phyloP scores from a whole-genome alignment of 768 basidiomycete genomes.

The Amanita subjunquillea region DNA sequence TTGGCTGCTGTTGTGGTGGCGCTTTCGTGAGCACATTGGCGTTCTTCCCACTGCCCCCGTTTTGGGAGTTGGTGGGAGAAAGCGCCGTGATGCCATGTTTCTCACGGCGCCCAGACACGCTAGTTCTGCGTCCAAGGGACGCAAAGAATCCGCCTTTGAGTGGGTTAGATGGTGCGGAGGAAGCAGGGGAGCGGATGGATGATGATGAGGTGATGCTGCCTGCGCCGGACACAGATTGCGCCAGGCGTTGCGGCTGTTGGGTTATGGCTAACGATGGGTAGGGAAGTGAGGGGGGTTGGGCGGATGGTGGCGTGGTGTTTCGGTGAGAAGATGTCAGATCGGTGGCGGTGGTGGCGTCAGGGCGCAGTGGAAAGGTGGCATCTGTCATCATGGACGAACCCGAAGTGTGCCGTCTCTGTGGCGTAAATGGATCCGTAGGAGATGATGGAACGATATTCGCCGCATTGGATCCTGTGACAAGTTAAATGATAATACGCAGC shows the following conservation, averaged over 20 bases:
- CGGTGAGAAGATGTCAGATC: slow-evolving; percentile 46
- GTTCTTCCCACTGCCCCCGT: background rate
- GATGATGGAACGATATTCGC: slow-evolving; percentile 18
- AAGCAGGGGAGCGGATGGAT: slow-evolving; percentile 38
- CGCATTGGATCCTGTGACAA: slow-evolving; percentile 3
- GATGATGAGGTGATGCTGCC: slow-evolving; percentile 30
- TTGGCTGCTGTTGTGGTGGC: background rate
- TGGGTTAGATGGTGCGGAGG: slow-evolving; percentile 24
- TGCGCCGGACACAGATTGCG: slow-evolving; percentile 21
- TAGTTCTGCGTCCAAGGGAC: slow-evolving; percentile 63
- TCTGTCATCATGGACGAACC: slow-evolving; percentile 65
- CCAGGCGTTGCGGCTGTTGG: slow-evolving; percentile 18
- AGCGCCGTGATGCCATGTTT: slow-evolving; percentile 10
- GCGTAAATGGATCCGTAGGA: slow-evolving; percentile 30
- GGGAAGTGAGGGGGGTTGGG: slow-evolving; percentile 48
- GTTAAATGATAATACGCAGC: background rate
- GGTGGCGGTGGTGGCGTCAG: slow-evolving; percentile 72
- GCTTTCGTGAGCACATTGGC: background rate
- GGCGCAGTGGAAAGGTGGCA: slow-evolving; percentile 67
- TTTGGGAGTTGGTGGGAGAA: slow-evolving; percentile 7
- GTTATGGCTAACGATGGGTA: slow-evolving; percentile 60
- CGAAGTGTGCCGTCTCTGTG: slow-evolving; percentile 59
- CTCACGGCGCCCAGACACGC: slow-evolving; percentile 22
- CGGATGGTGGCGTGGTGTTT: slow-evolving; percentile 43
- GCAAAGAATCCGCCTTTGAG: slow-evolving; percentile 64